Percentiles rank a stretch among this genome's conserved stretches.
Evolutionary conservation across 208 protist species (phyloP).

Genomic region (Crithidia bombi): DNA sequence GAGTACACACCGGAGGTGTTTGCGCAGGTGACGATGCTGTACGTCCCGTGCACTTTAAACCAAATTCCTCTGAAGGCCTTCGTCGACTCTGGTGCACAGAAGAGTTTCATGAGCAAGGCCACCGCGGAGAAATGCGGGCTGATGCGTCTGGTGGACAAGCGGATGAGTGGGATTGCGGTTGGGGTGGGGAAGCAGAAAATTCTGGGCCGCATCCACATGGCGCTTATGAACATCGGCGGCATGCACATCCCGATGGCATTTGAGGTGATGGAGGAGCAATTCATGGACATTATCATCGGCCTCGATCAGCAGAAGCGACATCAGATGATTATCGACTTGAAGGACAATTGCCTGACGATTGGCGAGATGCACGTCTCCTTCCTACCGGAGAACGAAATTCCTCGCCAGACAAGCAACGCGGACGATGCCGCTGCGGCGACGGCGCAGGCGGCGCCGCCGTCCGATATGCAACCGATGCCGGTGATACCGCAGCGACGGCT

Average conservation of each 20-base stretch:
- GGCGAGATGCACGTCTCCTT: constrained; percentile 56
- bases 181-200: constrained; percentile 93
- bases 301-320: constrained; percentile 94
- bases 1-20: constrained; percentile 96
- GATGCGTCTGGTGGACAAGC: constrained; percentile 86
- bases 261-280: constrained; percentile 87
- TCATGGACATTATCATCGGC: constrained; percentile 94
- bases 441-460: background rate
- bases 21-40: constrained; percentile 91
- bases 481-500: background rate
- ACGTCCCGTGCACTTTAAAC: constrained; percentile 93
- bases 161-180: constrained; percentile 81
- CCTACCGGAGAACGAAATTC: constrained; percentile 60
- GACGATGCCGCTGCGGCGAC: background rate
- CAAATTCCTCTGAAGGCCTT: constrained; percentile 92
- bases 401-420: constrained; percentile 6
- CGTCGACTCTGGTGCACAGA: constrained; percentile 92
- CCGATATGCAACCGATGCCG: background rate
- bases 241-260: constrained; percentile 86
- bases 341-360: constrained; percentile 54
- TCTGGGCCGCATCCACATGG: constrained; percentile 93
- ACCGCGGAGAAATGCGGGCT: constrained; percentile 91
- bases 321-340: constrained; percentile 78
- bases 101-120: constrained; percentile 77
- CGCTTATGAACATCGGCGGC: constrained; percentile 75